Evolutionary conservation across 1,284 basidiomycete species (phyloP), one percentile per base, ranked within the genome.

Genomic region (Blastosporella zonata): DNA sequence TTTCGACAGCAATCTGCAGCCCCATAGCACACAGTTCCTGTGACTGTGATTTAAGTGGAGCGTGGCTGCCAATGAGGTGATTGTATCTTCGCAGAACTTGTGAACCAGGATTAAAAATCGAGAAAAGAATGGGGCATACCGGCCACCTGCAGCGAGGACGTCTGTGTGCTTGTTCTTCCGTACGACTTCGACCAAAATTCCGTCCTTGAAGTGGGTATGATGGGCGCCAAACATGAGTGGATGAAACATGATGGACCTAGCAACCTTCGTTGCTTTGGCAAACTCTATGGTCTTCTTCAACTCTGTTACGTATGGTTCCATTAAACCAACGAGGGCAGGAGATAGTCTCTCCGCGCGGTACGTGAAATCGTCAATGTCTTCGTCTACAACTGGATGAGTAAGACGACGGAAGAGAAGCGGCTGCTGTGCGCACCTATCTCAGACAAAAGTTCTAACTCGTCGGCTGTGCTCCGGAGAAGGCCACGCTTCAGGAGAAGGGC

Each of bases 1-100:
- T 90, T 59, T 93, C 89, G 2, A 93, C 70, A 1, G 84, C 79
- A 20, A 94, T 82, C 58, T 93, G 90, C 10, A 91, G 67, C 1
- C 82, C 90, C 15, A 90, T 75, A 0, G 87, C 91, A 52, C 82
- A 83, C 9, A 80, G 67, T 2, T 73, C 62, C 43, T 84, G 78
- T 2, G 66, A 54, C 53, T 79, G 74, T 47, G 73, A 63, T 58
- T 81, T 78, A 1, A 81, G 75, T 6, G 79, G 74, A 2, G 81
- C 74, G 55, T 82, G 84, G 17, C 78, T 77, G 12, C 74, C 62
- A 53, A 93, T 84, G 25, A 93, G 65, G 45, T 76, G 74, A 61
- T 93, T 90, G 57, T 93, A 93, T 50, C 90, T 90, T 22, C 15
- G 7, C 12, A 35, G 21, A 31, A 38, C 42, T 17, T 34, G 25